Evolutionary conservation across 768 basidiomycete species (phyloP).

Genomic region (Paxillus rubicundulus): DNA sequence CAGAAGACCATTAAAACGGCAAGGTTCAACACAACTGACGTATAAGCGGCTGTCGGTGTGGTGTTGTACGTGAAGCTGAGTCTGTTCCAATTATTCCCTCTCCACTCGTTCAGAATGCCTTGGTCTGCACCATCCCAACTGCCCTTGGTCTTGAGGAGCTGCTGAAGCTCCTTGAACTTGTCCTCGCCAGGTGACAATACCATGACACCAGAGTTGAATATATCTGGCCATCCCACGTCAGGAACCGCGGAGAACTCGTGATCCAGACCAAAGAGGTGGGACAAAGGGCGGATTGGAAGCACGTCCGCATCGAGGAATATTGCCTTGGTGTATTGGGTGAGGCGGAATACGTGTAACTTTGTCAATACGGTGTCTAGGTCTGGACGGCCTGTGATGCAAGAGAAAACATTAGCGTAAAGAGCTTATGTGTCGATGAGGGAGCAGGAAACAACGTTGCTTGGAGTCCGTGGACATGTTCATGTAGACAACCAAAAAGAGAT

Average conservation of each 20-base stretch:
- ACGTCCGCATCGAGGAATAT: slow-evolving; percentile 93
- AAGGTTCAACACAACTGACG: slow-evolving; percentile 52
- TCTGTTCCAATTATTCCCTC: slow-evolving; percentile 81
- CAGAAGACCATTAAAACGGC: slow-evolving; percentile 26
- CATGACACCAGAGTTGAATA: slow-evolving; percentile 97
- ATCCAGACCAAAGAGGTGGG: slow-evolving; percentile 84
- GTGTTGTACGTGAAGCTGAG: slow-evolving; percentile 98
- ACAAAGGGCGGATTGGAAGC: slow-evolving; percentile 82
- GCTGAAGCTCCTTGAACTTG: slow-evolving; percentile 74
- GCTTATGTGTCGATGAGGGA: slow-evolving; percentile 9
- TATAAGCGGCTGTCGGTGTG: slow-evolving; percentile 95
- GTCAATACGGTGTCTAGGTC: slow-evolving; percentile 94
- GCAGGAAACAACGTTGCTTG: slow-evolving; percentile 19
- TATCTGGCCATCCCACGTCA: slow-evolving; percentile 99
- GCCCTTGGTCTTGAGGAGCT: slow-evolving; percentile 73
- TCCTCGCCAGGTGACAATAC: slow-evolving; percentile 79
- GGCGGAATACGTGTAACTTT: slow-evolving; percentile 93
- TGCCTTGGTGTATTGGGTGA: slow-evolving; percentile 80
- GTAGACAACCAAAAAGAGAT: background rate
- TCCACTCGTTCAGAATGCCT: slow-evolving; percentile 95
- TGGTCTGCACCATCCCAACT: slow-evolving; percentile 99
- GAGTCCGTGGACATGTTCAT: slow-evolving; percentile 10
- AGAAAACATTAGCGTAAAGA: slow-evolving; percentile 10
- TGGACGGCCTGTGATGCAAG: slow-evolving; percentile 67
- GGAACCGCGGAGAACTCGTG: slow-evolving; percentile 91